Conservation (phyloP, 495 filamentous ascomycete genomes). For the Aspergillus funiculosus region DNA sequence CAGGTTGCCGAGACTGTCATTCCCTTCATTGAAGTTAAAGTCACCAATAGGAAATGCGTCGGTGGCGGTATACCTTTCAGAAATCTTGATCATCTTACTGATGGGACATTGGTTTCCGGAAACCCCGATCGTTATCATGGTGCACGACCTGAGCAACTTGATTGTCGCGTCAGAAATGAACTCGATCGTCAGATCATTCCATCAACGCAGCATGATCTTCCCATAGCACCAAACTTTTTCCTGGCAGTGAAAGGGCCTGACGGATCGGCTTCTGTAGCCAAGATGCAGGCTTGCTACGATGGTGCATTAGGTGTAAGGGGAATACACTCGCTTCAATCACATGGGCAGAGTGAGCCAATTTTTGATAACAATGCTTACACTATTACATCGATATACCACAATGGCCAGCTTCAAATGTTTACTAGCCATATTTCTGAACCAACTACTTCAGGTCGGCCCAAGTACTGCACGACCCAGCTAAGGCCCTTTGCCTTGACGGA, state of each 20-base stretch:
- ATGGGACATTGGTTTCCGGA: not conserved
- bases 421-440: not conserved
- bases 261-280: not conserved
- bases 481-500: not conserved
- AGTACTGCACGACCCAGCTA: not conserved
- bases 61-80: no score
- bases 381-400: not conserved
- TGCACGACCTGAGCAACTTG: not conserved
- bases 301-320: not conserved
- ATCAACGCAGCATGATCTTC: not conserved
- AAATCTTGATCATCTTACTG: not conserved
- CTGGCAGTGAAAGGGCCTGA: not conserved
- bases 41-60: no score
- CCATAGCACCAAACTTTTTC: not conserved
- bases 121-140: not conserved
- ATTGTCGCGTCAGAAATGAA: not conserved
- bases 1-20: no score
- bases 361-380: slow-evolving; percentile 1
- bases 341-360: not conserved
- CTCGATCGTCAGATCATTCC: not conserved
- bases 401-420: not conserved
- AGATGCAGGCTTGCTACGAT: not conserved
- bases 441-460: not conserved
- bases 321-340: not conserved
- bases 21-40: no score